A percentile compares a stretch with the other conserved stretches of the same genome.
phyloP scores from a whole-genome alignment of 192 early-diverging fungal genomes.

The Coemansia sp. region DNA sequence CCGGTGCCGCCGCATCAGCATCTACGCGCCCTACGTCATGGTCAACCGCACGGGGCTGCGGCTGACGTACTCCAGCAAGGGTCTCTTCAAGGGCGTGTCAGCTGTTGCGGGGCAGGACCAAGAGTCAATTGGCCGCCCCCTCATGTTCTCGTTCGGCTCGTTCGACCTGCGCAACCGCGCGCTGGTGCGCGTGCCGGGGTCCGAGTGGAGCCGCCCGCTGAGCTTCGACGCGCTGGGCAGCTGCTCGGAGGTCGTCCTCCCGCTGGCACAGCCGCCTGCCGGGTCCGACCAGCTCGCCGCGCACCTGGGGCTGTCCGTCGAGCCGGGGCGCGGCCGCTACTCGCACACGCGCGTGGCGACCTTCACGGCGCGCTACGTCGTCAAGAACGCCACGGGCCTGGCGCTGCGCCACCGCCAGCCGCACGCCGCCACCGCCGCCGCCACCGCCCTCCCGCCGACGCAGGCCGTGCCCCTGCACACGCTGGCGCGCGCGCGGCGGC shows the following conservation, averaged over 20 bases:
- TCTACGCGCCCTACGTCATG: constrained; percentile 94
- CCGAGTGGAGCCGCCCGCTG: constrained; percentile 85
- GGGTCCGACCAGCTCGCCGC: no score
- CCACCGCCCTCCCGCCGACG: no score
- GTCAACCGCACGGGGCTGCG: constrained; percentile 90
- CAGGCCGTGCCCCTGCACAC: constrained; percentile 67
- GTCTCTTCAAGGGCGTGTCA: constrained; percentile 74
- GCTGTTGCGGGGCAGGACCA: constrained; percentile 73
- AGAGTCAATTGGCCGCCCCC: constrained; percentile 32
- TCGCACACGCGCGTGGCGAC: constrained; percentile 88
- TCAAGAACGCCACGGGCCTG: constrained; percentile 79
- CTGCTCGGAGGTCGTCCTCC: constrained; percentile 75
- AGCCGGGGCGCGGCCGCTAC: constrained; percentile 88
- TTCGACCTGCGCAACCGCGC: constrained; percentile 85
- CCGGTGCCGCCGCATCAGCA: constrained; percentile 72
- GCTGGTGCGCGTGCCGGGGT: constrained; percentile 70
- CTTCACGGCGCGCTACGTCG: constrained; percentile 86
- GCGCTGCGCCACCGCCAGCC: constrained; percentile 76
- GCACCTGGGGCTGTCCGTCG: constrained; percentile 83
- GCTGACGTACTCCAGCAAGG: constrained; percentile 78
- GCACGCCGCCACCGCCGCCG: constrained; percentile 65
- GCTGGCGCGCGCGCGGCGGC: constrained; percentile 64
- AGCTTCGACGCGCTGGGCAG: constrained; percentile 97
- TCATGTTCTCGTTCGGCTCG: constrained; percentile 94
- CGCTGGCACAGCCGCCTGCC: no score